Base-by-base conservation (phyloP, 106 monocot genomes). In the Dendrobium chrysotoxum region DNA sequence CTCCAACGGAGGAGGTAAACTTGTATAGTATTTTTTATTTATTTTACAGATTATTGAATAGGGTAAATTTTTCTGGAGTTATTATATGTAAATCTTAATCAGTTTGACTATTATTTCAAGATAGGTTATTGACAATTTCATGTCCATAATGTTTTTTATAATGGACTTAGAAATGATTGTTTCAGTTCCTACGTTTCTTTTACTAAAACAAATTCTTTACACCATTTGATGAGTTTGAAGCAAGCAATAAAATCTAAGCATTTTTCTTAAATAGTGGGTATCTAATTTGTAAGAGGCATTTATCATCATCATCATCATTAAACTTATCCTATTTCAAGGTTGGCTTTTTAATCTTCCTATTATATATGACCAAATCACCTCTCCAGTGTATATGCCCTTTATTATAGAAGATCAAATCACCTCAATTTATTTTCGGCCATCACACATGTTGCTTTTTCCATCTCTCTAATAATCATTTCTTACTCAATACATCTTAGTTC, bases 1-100 rank as follows among this genome's bases (percentile, higher is more conserved):
- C 95, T 98, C 82, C 98, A 98, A 84, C 91, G 98, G 50, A 85
- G 90, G 74, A 95, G 98, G 98, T 98, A 76, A 17, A 11, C 77
- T 42, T 74, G 6, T 74, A 42, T 7, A 1, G 4, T 74, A 0
- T 74, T 74, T 74, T 17, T 74, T 31, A 1, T 18, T 39, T 72
- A 12, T 74, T 42, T 74, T 17, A 74, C 41, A 42, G 39, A n/a
- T 41, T 74, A 74, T 74, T 74, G 7, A 74, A 35, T 4, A n/a
- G 74, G n/a, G 30, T 15, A 31, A 61, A 23, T 0, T 70, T 16
- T 31, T 35, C 35, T 70, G 35, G 0, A 31, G 13, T 70, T 70
- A 65, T 25, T 26, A 65, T 65, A 50, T 50, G 13, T 50, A 50
- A 50, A 50, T 25, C 26, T 26, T 25, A 26, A 65, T 8, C 64